Conservation (phyloP, 2,329 filamentous ascomycete genomes). For the Cryphonectria carpinicola region DNA sequence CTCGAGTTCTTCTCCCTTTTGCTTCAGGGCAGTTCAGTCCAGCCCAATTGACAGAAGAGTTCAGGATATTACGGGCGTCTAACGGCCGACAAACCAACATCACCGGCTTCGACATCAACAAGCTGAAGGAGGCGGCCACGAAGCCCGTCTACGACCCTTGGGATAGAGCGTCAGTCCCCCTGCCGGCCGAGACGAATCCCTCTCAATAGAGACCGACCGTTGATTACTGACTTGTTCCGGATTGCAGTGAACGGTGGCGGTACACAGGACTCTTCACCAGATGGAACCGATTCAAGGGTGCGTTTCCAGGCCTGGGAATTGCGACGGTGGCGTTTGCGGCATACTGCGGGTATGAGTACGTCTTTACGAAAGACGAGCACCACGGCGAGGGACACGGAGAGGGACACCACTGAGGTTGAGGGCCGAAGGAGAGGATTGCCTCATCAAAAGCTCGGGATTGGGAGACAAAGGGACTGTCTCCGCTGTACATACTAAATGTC, state of each 20-base stretch:
- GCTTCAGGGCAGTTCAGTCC: background rate
- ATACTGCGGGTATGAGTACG: conserved; percentile 88
- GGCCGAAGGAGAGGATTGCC: background rate
- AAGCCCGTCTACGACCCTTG: conserved; percentile 67
- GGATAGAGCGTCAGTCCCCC: conserved; percentile 61
- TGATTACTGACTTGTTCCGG: conserved; percentile 13
- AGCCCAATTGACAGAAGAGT: conserved; percentile 16
- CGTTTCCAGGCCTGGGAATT: conserved; percentile 90
- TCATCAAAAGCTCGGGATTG: background rate
- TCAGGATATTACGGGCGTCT: conserved; percentile 55
- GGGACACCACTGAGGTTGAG: conserved; percentile 56
- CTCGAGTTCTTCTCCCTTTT: background rate
- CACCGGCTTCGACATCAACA: conserved; percentile 89
- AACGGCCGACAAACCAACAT: conserved; percentile 69
- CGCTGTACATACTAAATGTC: conserved; percentile 25
- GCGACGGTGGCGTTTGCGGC: conserved; percentile 87
- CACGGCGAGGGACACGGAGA: conserved; percentile 57
- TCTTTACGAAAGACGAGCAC: conserved; percentile 78
- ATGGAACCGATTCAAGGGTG: conserved; percentile 83
- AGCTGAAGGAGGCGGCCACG: conserved; percentile 74
- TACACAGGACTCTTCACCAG: conserved; percentile 88
- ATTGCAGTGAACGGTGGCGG: conserved; percentile 87
- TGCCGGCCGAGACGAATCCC: background rate
- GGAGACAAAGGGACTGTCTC: conserved; percentile 3
- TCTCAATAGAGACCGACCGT: background rate